Evolutionary conservation across 106 monocot genomes (phyloP).

Genomic region (Dendrobium huoshanense): DNA sequence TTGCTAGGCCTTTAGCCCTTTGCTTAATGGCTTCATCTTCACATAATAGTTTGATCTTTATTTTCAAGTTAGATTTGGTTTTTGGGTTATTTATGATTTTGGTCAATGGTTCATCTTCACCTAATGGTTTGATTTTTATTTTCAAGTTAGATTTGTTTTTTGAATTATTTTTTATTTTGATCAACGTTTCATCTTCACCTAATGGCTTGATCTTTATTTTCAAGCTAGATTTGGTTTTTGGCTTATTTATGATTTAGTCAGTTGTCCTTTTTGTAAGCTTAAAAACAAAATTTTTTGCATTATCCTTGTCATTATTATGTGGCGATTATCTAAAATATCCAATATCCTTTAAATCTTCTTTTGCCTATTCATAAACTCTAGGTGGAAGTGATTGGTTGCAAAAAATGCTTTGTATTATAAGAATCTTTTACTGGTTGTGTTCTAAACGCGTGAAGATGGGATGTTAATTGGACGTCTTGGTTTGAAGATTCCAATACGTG

Average conservation of each 20-base stretch:
- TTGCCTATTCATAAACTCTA: neutral
- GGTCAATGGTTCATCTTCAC: neutral
- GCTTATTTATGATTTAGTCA: neutral
- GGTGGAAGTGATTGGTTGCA: neutral
- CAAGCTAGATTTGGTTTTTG: neutral
- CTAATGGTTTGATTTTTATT: too few relatives aligned
- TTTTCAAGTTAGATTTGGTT: neutral
- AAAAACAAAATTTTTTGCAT: neutral
- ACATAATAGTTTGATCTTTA: too few relatives aligned
- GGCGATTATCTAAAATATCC: neutral
- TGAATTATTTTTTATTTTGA: too few relatives aligned
- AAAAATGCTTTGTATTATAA: constrained; percentile 3
- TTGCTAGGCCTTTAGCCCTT: too few relatives aligned
- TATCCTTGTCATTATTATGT: neutral
- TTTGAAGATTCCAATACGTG: constrained; percentile 32
- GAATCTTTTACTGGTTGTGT: constrained; percentile 4
- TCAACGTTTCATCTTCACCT: too few relatives aligned
- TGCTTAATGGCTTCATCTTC: too few relatives aligned
- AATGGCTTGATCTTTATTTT: too few relatives aligned
- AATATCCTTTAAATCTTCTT: neutral
- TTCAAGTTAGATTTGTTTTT: too few relatives aligned
- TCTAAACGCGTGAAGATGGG: constrained; percentile 25
- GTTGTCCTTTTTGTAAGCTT: neutral
- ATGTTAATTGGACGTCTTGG: constrained; percentile 11
- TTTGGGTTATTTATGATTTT: neutral